Percentiles rank a stretch among this genome's conserved stretches.
phyloP scores from a whole-genome alignment of 164 flowering plant genomes.

The grape (Vitis vinifera) region DNA sequence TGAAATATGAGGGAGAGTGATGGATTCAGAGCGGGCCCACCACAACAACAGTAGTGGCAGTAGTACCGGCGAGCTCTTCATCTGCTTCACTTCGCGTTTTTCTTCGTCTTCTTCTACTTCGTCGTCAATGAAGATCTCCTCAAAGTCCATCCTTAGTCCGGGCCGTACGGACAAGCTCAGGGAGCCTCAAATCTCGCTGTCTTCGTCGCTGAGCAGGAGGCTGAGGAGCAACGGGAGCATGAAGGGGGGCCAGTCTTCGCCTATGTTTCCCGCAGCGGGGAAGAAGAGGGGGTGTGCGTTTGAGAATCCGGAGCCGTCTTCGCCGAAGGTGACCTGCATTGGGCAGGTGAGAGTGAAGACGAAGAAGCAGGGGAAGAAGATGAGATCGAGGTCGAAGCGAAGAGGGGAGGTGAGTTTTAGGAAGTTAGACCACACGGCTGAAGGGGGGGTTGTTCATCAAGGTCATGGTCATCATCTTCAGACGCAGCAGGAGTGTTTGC shows the following conservation, averaged over 20 bases:
- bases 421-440: slow-evolving; percentile 29
- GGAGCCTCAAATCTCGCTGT: slow-evolving; percentile 47
- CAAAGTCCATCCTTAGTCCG: slow-evolving; percentile 69
- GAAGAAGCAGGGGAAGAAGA: slow-evolving; percentile 71
- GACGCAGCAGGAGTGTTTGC: slow-evolving; percentile 26
- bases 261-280: slow-evolving; percentile 61
- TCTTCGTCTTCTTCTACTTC: slow-evolving; percentile 66
- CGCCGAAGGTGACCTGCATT: slow-evolving; percentile 93
- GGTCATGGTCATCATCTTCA: background rate
- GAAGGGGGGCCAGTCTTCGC: slow-evolving; percentile 71
- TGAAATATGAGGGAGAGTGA: background rate
- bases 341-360: slow-evolving; percentile 91
- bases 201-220: slow-evolving; percentile 67
- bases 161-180: slow-evolving; percentile 39
- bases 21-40: slow-evolving; percentile 30
- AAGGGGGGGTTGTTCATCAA: slow-evolving; percentile 2
- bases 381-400: slow-evolving; percentile 48
- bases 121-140: slow-evolving; percentile 64
- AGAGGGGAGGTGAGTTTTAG: slow-evolving; percentile 61
- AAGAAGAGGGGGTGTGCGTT: slow-evolving; percentile 48
- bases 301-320: slow-evolving; percentile 82
- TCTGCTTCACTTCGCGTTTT: slow-evolving; percentile 72
- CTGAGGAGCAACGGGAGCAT: slow-evolving; percentile 63
- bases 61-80: slow-evolving; percentile 54
- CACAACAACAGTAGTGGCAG: slow-evolving; percentile 20